phyloP scores from a whole-genome alignment of 1,139 yeast species.

The Casaregolazyma lundiana region DNA sequence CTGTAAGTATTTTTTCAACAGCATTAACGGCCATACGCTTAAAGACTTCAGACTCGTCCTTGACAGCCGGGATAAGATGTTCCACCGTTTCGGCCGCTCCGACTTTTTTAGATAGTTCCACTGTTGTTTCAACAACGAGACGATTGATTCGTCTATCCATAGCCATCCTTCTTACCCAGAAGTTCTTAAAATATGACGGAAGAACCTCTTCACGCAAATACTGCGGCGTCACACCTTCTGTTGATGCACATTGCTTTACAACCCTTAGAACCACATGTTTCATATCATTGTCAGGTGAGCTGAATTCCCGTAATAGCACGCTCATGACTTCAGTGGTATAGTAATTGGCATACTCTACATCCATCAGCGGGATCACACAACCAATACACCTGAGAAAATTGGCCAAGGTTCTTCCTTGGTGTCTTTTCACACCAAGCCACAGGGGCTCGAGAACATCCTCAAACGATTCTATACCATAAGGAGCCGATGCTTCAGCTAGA shows the following conservation, averaged over 20 bases:
- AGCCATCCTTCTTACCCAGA: conserved; percentile 59
- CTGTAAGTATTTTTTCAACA: conserved; percentile 44
- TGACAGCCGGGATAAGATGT: conserved; percentile 52
- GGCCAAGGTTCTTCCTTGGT: conserved; percentile 74
- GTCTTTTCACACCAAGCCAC: conserved; percentile 74
- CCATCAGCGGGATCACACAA: conserved; percentile 79
- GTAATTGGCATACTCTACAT: conserved; percentile 71
- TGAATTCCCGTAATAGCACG: conserved; percentile 66
- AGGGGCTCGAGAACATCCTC: conserved; percentile 66
- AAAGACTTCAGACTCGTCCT: conserved; percentile 79
- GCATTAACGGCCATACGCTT: conserved; percentile 78
- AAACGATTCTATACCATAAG: conserved; percentile 89
- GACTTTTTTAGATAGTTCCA: conserved; percentile 58
- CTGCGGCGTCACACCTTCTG: conserved; percentile 48
- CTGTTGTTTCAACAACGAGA: conserved; percentile 71
- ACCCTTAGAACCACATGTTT: conserved; percentile 63
- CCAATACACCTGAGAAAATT: conserved; percentile 78
- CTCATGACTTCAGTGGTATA: conserved; percentile 71
- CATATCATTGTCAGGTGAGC: conserved; percentile 88
- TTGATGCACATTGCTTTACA: conserved; percentile 51
- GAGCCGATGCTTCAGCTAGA: conserved; percentile 80
- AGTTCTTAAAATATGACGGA: conserved; percentile 61
- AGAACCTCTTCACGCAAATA: conserved; percentile 49
- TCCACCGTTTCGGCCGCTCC: conserved; percentile 63
- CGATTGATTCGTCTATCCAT: conserved; percentile 50